Evolutionary conservation across 495 filamentous ascomycete species (phyloP).

Genomic region (Penicillium egyptiacum): DNA sequence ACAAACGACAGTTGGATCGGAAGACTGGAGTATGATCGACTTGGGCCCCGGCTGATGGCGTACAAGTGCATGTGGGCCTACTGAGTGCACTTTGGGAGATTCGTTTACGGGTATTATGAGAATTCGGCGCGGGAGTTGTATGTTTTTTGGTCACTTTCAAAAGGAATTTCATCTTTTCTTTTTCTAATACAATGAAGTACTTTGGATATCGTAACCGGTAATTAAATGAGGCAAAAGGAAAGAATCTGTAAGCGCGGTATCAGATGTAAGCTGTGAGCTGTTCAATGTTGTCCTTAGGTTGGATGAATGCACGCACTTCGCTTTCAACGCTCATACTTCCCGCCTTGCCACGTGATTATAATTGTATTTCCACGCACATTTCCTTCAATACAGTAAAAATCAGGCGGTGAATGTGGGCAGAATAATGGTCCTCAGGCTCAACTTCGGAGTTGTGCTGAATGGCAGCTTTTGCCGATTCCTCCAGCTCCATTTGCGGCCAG

Average conservation of each 20-base stretch:
- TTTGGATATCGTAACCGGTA: not conserved
- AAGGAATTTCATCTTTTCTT: not conserved
- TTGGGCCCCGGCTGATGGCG: slow-evolving; percentile 74
- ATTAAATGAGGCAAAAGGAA: not conserved
- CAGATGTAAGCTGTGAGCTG: not conserved
- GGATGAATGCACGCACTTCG: not conserved
- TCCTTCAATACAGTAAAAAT: not conserved
- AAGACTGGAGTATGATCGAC: slow-evolving; percentile 79
- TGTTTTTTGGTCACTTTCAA: slow-evolving; percentile 8
- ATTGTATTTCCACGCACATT: not conserved
- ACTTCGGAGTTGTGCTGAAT: slow-evolving; percentile 1
- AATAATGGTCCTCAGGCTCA: slow-evolving; percentile 11
- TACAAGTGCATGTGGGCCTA: slow-evolving; percentile 89
- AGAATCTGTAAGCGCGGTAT: no score
- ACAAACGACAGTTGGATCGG: slow-evolving; percentile 96
- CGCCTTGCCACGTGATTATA: not conserved
- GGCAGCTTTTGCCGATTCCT: not conserved
- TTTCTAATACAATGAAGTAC: slow-evolving; percentile 18
- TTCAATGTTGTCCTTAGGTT: not conserved
- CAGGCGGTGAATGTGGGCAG: slow-evolving; percentile 13
- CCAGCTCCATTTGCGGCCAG: slow-evolving; percentile 1
- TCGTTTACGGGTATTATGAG: slow-evolving; percentile 17
- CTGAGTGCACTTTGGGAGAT: slow-evolving; percentile 28
- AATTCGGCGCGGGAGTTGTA: slow-evolving; percentile 9
- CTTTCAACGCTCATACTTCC: not conserved